Base-by-base conservation (phyloP, 1,284 basidiomycete genomes). In the Ustilago esculenta region DNA sequence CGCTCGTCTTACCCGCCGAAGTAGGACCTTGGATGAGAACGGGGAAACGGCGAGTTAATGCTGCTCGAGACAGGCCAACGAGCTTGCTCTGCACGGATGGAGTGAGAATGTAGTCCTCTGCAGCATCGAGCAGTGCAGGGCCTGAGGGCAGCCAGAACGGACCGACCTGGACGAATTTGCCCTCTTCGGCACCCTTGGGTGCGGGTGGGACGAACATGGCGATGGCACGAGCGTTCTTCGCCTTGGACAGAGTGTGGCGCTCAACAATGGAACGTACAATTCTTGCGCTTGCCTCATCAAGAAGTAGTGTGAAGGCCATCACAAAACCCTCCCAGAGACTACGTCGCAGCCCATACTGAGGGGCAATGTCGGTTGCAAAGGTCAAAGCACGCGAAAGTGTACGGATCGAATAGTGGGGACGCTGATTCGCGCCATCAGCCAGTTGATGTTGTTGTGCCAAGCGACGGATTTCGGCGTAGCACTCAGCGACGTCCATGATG, bases 1-100 rank as follows among this genome's bases (percentile, higher is more conserved):
- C 92, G 79, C 92, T 95, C 1, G 96, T 99, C 85, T 98, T 98
- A 35, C 96, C 96, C 49, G 91, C 92, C 1, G 95, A 98, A 0
- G 96, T 99, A 0, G 96, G 96, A 3, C 96, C 96, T 84, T 98
- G 96, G 66, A 99, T 96, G 17, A 99, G 86, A 9, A 99, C 91
- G 5, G 96, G 96, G 78, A 94, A 97, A 60, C 90, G 87, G 51
- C 92, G 88, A 1, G 92, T 94, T 41, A 92, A 84, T 45, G 97
- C 89, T 64, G 97, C 94, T 25, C 96, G 87, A 1, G 95, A 90
- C 12, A 99, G 87, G 80, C 97, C 92, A 27, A 93, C 86, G 20
- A 99, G 86, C 83, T 99, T 99, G 66, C 87, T 87, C 82, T 96
- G 90, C n/a, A 99, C 96, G 0, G 95, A 98, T 1, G 94, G 90